Base-by-base conservation (phyloP, 129 eudicot species). In the Cynara cardunculus region DNA sequence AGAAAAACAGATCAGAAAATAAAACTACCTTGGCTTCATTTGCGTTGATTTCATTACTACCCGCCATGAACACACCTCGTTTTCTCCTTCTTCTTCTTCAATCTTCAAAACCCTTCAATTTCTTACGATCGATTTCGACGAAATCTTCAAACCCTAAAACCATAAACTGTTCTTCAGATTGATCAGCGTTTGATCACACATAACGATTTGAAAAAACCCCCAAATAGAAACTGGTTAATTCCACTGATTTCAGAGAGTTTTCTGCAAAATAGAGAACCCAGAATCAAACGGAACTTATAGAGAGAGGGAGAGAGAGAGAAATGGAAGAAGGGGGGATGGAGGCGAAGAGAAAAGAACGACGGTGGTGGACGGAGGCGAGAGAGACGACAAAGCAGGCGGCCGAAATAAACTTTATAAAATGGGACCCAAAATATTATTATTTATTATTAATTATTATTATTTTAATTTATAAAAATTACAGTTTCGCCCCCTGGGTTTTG, bases 311-410 rank as follows among this genome's bases (percentile, higher is more conserved):
- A 34, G 70, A 30, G 66, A 46, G 74, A 67, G 72, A 74, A 78
- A 30, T 16, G 32, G 71, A 31, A 73, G 84, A 24, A 77, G 53
- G 75, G 77, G 70, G 26, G 62, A 73, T 30, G 85, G 83, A 70
- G 85, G 69, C 78, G 87, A 81, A 80, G 49, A 78, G 79, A 89
- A 82, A 81, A 74, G 83, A 82, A 78, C 89, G 90, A 85, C 88
- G 88, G 87, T 74, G 88, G 79, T 67, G 85, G 89, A 84, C 86
- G 92, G 88, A 83, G 96, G 80, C 86, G 97, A 90, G 87, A 90
- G 97, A 90, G 87, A 90, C 93, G 97, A 93, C 97, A 90, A 93
- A 89, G 22, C 81, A 79, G 89, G 89, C 89, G 90, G 93, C 96
- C 85, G 88, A 85, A 84, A 84, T 90, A 35, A 83, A 88, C 89